phyloP scores from a whole-genome alignment of 192 early-diverging fungal species.

The Funneliformis geosporum region DNA sequence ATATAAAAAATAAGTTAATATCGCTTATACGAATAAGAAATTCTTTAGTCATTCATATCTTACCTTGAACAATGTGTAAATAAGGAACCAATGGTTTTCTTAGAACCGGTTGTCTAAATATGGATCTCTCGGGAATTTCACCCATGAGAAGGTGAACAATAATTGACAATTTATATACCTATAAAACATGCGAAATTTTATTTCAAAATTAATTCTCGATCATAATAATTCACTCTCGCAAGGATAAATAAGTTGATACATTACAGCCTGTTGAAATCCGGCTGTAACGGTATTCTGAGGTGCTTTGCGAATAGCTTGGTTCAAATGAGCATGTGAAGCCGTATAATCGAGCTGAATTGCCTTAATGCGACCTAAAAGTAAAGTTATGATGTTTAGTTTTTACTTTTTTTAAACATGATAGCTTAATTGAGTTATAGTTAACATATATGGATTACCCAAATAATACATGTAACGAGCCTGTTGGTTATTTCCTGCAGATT shows the following conservation, averaged over 20 bases:
- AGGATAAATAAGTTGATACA: neutral
- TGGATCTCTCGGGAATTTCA: slow-evolving; percentile 93
- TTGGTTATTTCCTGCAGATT: slow-evolving; percentile 89
- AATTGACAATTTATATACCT: slow-evolving; percentile 92
- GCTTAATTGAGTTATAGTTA: neutral
- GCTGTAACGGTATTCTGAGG: slow-evolving; percentile 82
- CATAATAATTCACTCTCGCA: too few species aligned
- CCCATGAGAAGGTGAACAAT: slow-evolving; percentile 99
- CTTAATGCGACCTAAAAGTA: slow-evolving; percentile 79
- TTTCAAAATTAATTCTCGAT: neutral
- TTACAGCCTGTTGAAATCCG: slow-evolving; percentile 93
- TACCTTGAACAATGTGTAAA: slow-evolving; percentile 89
- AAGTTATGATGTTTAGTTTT: neutral
- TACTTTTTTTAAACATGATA: neutral
- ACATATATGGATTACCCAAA: slow-evolving; percentile 40
- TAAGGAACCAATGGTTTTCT: slow-evolving; percentile 88
- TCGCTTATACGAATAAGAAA: neutral
- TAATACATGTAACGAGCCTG: slow-evolving; percentile 96
- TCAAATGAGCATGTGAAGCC: slow-evolving; percentile 79
- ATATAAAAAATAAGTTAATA: neutral
- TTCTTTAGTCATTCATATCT: neutral
- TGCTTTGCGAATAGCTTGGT: slow-evolving; percentile 95
- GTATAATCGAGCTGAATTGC: slow-evolving; percentile 99
- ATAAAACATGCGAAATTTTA: neutral
- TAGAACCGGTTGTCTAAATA: slow-evolving; percentile 87